Evolutionary conservation across 768 basidiomycete genomes (phyloP), one percentile per base, ranked within the genome.

Genomic region (Boletus reticulatus): DNA sequence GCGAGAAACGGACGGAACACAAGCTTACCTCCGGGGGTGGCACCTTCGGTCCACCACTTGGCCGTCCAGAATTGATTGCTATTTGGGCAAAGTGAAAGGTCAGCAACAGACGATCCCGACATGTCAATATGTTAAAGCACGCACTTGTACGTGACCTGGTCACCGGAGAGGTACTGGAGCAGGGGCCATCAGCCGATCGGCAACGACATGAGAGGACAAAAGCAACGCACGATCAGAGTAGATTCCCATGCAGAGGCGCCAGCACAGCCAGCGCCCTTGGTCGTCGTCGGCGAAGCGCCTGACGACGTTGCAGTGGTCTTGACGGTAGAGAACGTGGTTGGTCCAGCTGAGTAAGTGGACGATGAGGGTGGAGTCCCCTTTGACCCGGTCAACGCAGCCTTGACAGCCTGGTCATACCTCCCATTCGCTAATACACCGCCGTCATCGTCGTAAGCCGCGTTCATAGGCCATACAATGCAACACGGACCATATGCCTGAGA

Each of bases 401-500:
- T 82, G 53, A 74, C 69, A 22, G 75, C 72, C 27, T 62, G 31
- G 46, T 80, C 79, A 52, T 64, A 80, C 38, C 78, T 69, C 24
- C 66, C 69, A 56, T 80, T 81, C 8, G 78, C 79, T 74, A 48
- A 48, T 29, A 36, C 11, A 12, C 1, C 48, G 0, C 17, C 20
- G 37, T 43, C 31, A 29, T 27, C 34, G 6, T 31, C 34, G 34
- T 36, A 14, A 36, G 34, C 14, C 13, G 14, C 34, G 34, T 6
- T 6, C 34, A 14, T 36, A 13, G 13, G 14, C 29, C 6, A 12
- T 11, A 5, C 27, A 43, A 36, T 36, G 34, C 14, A 36, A 11
- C 34, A 36, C 13, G 6, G 13, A 79, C 79, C 67, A 37, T 75
- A 73, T 5, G 79, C 79, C 65, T 79, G 75, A 9, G 76, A 80